Percentiles rank a stretch among this genome's conserved stretches.
These are phyloP conservation scores for Aspergillus affinis DNA, from an alignment of 495 filamentous ascomycete genomes.

Conservation along the genomic window DNA sequence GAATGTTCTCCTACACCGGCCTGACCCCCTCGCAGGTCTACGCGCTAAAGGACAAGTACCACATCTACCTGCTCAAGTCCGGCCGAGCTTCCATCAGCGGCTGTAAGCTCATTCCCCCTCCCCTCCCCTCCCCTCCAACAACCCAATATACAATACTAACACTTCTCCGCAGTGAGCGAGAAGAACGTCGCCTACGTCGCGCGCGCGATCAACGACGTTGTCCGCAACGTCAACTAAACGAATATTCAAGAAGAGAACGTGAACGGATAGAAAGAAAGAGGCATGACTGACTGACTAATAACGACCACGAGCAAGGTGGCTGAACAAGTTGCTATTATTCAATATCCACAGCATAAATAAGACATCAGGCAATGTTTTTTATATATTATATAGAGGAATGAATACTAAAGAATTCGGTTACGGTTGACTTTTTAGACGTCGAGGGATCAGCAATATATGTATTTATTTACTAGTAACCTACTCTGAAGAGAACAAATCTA, in stretches of 20 bases:
- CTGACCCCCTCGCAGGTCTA: constrained; percentile 45
- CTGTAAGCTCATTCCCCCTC: constrained; percentile 30
- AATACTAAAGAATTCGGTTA: too few relatives aligned
- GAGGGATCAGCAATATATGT: too few relatives aligned
- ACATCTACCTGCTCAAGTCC: constrained; percentile 50
- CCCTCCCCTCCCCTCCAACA: neutral
- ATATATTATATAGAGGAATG: too few relatives aligned
- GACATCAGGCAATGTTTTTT: too few relatives aligned
- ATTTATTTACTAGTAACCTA: too few relatives aligned
- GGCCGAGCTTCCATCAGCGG: constrained; percentile 50
- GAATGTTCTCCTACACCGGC: constrained; percentile 55
- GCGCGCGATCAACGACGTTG: constrained; percentile 45
- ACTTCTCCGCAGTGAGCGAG: constrained; percentile 46
- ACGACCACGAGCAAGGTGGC: too few relatives aligned
- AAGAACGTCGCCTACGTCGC: constrained; percentile 52
- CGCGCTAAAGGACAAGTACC: constrained; percentile 47
- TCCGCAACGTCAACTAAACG: constrained; percentile 40
- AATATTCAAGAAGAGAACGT: constrained; percentile 3
- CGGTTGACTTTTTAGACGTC: too few relatives aligned
- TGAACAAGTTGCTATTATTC: too few relatives aligned
- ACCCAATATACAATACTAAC: constrained; percentile 17
- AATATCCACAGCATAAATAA: too few relatives aligned
- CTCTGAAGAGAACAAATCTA: neutral
- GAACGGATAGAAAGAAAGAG: neutral
- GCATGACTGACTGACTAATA: too few relatives aligned